A percentile compares a stretch with the other conserved stretches of the same genome.
phyloP scores from a whole-genome alignment of 2,329 filamentous ascomycete species.

The Phialocephala sp. region DNA sequence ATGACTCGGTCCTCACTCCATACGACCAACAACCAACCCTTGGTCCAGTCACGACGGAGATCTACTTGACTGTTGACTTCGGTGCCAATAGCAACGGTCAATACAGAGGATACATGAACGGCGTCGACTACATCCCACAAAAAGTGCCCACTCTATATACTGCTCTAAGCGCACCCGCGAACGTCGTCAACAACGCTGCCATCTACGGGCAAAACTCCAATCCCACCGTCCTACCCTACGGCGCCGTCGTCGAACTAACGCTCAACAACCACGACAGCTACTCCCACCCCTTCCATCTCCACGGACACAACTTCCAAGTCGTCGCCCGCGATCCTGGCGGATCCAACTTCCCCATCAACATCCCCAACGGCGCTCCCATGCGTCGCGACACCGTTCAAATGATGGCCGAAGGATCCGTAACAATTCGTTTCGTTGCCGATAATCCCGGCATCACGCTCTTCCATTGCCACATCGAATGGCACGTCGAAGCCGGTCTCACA shows the following conservation, averaged over 20 bases:
- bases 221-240: conserved; percentile 67
- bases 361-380: conserved; percentile 53
- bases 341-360: conserved; percentile 13
- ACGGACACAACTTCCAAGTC: conserved; percentile 59
- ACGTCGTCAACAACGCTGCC: conserved; percentile 51
- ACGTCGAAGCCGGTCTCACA: conserved; percentile 23
- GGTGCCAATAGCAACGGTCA: conserved; percentile 19
- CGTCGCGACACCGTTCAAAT: conserved; percentile 53
- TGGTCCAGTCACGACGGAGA: conserved; percentile 3
- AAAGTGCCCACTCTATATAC: conserved; percentile 84
- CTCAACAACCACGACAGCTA: conserved; percentile 54
- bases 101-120: conserved; percentile 63
- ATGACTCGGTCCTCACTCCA: conserved; percentile 23
- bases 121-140: conserved; percentile 74
- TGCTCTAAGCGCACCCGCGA: conserved; percentile 60
- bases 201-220: conserved; percentile 68
- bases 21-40: conserved; percentile 17
- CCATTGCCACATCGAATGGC: conserved; percentile 56
- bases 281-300: conserved; percentile 57
- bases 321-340: conserved; percentile 1
- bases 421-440: conserved; percentile 52
- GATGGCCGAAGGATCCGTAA: conserved; percentile 45
- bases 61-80: conserved; percentile 17
- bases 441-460: conserved; percentile 59
- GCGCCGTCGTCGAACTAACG: conserved; percentile 62